Evolutionary conservation across 495 filamentous ascomycete genomes (phyloP).

Genomic region (Neurospora hispaniola): DNA sequence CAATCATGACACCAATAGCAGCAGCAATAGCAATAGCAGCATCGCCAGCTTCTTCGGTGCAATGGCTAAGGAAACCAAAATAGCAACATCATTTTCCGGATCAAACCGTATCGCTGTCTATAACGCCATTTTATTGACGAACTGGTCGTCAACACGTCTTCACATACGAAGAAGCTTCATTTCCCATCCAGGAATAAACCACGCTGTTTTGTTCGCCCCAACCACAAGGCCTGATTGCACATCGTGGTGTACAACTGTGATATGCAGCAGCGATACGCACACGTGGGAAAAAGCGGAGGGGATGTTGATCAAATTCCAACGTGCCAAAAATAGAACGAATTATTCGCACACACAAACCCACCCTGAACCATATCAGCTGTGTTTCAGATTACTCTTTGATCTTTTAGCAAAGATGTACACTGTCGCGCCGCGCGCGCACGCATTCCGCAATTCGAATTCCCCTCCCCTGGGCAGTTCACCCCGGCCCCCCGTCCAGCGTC

Average conservation of each 20-base stretch:
- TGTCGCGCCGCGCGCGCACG: not conserved
- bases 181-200: not conserved
- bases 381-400: not conserved
- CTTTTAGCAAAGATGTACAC: not conserved
- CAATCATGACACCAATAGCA: not conserved
- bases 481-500: not conserved
- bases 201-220: not conserved
- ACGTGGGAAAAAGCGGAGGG: not conserved
- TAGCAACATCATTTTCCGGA: not conserved
- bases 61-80: not conserved
- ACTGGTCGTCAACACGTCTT: not conserved
- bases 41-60: not conserved
- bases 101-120: not conserved
- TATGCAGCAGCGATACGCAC: not conserved
- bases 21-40: not conserved
- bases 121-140: not conserved
- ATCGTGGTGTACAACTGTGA: not conserved
- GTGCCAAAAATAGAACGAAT: not conserved
- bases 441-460: not conserved
- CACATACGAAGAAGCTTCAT: not conserved
- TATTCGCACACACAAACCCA: not conserved
- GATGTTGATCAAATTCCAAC: not conserved
- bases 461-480: not conserved
- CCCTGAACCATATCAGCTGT: not conserved
- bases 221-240: not conserved